Conservation (phyloP, 139 green algal genomes). For the Chlorella ohadii region DNA sequence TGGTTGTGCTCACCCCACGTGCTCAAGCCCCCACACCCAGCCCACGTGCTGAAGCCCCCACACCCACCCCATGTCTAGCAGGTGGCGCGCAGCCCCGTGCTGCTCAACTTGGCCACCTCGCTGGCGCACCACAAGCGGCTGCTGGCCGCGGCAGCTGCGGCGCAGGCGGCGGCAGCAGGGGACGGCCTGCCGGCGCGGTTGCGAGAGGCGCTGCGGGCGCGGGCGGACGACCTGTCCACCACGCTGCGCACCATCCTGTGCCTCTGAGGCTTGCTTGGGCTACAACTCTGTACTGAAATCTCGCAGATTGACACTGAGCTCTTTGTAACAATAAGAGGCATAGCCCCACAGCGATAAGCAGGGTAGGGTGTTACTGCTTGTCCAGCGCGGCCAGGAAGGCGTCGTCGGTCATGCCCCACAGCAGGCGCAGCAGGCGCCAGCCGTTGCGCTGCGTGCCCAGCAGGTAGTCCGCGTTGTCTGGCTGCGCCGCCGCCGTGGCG, state of each 20-base stretch:
- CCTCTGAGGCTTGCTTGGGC: slow-evolving; percentile 49
- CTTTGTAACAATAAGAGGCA: too few relatives aligned
- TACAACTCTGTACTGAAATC: too few relatives aligned
- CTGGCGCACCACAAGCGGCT: slow-evolving; percentile 77
- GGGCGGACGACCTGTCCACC: slow-evolving; percentile 58
- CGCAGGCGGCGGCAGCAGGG: slow-evolving; percentile 30
- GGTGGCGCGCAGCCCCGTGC: slow-evolving; percentile 60
- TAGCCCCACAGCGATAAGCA: too few relatives aligned
- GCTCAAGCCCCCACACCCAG: too few relatives aligned
- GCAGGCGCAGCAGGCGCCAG: slow-evolving; percentile 35
- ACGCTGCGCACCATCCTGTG: slow-evolving; percentile 74
- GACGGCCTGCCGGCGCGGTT: slow-evolving; percentile 14
- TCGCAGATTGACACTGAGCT: too few relatives aligned
- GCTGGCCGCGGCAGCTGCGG: slow-evolving; percentile 48
- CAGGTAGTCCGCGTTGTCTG: slow-evolving; percentile 18
- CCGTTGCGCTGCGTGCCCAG: slow-evolving; percentile 36
- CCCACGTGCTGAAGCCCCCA: too few relatives aligned
- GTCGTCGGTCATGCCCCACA: slow-evolving; percentile 27
- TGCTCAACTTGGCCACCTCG: slow-evolving; percentile 80
- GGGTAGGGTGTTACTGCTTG: too few relatives aligned
- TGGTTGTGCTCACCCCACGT: too few relatives aligned
- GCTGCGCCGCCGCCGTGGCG: neutral
- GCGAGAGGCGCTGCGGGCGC: slow-evolving; percentile 3
- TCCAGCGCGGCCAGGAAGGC: neutral
- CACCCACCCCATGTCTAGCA: too few relatives aligned